Evolutionary conservation across 371 early-diverging fungal species (phyloP), one percentile per base, ranked within the genome.

Genomic region (Mortierella sp.): DNA sequence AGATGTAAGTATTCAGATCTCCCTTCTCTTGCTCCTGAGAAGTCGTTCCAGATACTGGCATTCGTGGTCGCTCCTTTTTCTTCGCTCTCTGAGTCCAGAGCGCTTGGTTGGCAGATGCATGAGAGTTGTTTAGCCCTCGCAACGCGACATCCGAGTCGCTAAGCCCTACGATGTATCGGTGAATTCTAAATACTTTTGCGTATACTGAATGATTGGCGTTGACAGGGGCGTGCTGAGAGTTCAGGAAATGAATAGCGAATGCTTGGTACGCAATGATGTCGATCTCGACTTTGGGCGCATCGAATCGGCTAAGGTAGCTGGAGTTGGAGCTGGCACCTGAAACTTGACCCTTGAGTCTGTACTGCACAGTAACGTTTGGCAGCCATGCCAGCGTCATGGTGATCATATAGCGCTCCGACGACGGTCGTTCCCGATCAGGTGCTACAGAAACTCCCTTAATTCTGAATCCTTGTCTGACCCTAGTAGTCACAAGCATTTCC

Each of bases 401-500:
- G 59, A 83, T 77, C 72, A 84, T 52, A 49, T 83, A 83, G 6
- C 80, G 80, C 40, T 75, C 80, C 12, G 58, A 60, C 8, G 75
- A 67, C 5, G 47, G 72, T 5, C 73, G 75, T 9, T 74, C 75
- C n/a, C 61, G 54, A 39, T 83, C 77, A 6, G 73, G 69, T 8
- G 37, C 85, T 43, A 87, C 66, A 12, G 85, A 85, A 51, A 95
- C 84, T 14, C 87, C 89, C 37, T 90, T 86, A 26, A 95, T 81
- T 28, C 85, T 78, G 77, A 97, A 98, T 2, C 97, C 98, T 84
- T 98, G 96, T 24, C 92, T 84, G 52, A 96, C 85, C 18, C 97
- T 89, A 2, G 94, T 89, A 18, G 87, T 85, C 30, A 97, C 87
- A 26, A 96, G 74, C 69, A 90, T 88, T 64, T 90, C 88, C 26